Conservation (phyloP, 345 rosid species). For the Turritis glabra region DNA sequence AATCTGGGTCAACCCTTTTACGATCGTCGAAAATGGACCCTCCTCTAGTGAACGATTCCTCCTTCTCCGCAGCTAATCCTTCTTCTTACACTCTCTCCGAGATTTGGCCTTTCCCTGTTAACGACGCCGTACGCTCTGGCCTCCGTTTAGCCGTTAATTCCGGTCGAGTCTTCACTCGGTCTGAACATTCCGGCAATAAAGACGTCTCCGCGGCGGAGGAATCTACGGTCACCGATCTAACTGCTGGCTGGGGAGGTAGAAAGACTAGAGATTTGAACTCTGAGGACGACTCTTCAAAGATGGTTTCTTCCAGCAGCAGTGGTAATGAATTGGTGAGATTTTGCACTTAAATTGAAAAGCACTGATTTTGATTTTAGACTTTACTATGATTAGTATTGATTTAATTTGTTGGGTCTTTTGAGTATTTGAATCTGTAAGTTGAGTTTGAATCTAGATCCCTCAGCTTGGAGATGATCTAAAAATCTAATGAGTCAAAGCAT, state of each 20-base stretch:
- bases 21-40: constrained; percentile 66
- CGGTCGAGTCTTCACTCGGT: constrained; percentile 22
- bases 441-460: constrained; percentile 26
- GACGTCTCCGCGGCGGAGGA: constrained; percentile 68
- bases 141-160: constrained; percentile 54
- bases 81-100: constrained; percentile 78
- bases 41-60: constrained; percentile 70
- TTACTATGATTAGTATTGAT: no score
- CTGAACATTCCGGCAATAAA: constrained; percentile 47
- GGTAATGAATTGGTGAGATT: constrained; percentile 70
- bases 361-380: not conserved
- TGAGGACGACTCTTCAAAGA: constrained; percentile 69
- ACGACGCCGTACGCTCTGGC: constrained; percentile 57
- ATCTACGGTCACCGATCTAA: constrained; percentile 78
- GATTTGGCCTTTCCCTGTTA: constrained; percentile 81
- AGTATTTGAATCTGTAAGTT: constrained; percentile 22
- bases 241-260: constrained; percentile 60
- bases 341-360: not conserved
- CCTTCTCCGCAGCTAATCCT: constrained; percentile 84
- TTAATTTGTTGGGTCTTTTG: not conserved
- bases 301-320: constrained; percentile 77
- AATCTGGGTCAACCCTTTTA: constrained; percentile 23
- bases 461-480: not conserved
- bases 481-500: not conserved
- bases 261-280: constrained; percentile 73